phyloP scores from a whole-genome alignment of 1,284 basidiomycete species.

The Sporisorium graminicola region DNA sequence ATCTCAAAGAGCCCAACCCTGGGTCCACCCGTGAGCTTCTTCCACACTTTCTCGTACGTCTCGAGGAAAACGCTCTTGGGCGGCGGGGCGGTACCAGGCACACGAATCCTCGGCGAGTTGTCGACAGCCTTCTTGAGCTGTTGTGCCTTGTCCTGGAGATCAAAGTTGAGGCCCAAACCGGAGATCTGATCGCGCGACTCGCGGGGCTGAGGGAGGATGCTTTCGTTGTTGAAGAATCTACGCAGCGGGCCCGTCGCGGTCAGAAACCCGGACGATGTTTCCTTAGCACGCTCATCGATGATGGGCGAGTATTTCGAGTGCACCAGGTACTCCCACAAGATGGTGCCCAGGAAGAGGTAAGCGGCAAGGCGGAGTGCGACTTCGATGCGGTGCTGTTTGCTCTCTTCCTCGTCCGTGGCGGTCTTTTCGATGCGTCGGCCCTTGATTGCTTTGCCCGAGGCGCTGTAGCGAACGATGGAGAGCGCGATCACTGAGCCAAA shows the following conservation, averaged over 20 bases:
- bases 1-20: conserved; percentile 35
- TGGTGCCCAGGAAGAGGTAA: conserved; percentile 33
- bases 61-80: conserved; percentile 36
- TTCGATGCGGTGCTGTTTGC: conserved; percentile 36
- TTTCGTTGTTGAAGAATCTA: conserved; percentile 44
- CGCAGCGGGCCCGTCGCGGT: conserved; percentile 30
- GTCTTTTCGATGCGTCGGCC: conserved; percentile 45
- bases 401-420: conserved; percentile 28
- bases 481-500: conserved; percentile 35
- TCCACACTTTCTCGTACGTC: conserved; percentile 26
- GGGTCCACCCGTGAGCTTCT: conserved; percentile 18
- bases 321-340: conserved; percentile 48
- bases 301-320: conserved; percentile 48
- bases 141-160: conserved; percentile 10
- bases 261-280: conserved; percentile 33
- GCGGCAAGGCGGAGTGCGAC: conserved; percentile 27
- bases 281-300: conserved; percentile 19
- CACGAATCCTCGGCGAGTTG: conserved; percentile 18
- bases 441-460: conserved; percentile 45
- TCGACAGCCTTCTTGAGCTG: conserved; percentile 16
- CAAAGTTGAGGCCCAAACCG: conserved; percentile 29
- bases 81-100: conserved; percentile 17
- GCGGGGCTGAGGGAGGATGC: conserved; percentile 21
- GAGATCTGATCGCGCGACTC: conserved; percentile 21
- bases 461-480: conserved; percentile 36